A percentile compares a stretch with the other conserved stretches of the same genome.
phyloP scores from a whole-genome alignment of 164 flowering plant species.

The Nymphaea thermarum region DNA sequence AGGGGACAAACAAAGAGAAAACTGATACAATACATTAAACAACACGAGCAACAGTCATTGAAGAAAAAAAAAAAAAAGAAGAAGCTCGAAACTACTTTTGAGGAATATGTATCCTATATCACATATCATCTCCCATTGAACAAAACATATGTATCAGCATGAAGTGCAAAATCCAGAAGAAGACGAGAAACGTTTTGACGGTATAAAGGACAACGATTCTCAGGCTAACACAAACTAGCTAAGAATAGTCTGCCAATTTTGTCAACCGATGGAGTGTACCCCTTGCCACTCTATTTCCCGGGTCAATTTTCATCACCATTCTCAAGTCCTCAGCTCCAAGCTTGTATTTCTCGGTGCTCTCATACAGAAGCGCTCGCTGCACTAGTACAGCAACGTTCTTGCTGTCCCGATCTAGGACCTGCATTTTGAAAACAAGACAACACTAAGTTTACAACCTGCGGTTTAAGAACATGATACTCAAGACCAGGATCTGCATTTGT shows the following conservation, averaged over 20 bases:
- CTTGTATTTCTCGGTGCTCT: conserved; percentile 92
- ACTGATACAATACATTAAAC: not conserved
- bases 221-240: not conserved
- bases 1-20: not conserved
- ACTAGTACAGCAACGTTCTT: conserved; percentile 62
- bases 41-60: not conserved
- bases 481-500: too few relatives aligned
- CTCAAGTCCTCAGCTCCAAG: conserved; percentile 97
- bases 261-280: conserved; percentile 83
- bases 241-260: conserved; percentile 52
- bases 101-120: not conserved
- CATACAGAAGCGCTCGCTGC: conserved; percentile 93
- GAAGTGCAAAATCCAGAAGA: not conserved
- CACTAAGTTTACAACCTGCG: not conserved
- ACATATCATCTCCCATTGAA: not conserved
- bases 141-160: not conserved
- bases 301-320: conserved; percentile 83
- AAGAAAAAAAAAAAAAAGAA: not conserved
- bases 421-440: conserved; percentile 5
- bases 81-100: not conserved
- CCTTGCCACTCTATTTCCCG: conserved; percentile 83
- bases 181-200: not conserved
- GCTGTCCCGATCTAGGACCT: conserved; percentile 68
- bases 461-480: too few relatives aligned
- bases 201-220: not conserved